Evolutionary conservation across 106 monocot species (phyloP), one percentile per base, ranked within the genome.

Genomic region (Amphibolis antarctica): DNA sequence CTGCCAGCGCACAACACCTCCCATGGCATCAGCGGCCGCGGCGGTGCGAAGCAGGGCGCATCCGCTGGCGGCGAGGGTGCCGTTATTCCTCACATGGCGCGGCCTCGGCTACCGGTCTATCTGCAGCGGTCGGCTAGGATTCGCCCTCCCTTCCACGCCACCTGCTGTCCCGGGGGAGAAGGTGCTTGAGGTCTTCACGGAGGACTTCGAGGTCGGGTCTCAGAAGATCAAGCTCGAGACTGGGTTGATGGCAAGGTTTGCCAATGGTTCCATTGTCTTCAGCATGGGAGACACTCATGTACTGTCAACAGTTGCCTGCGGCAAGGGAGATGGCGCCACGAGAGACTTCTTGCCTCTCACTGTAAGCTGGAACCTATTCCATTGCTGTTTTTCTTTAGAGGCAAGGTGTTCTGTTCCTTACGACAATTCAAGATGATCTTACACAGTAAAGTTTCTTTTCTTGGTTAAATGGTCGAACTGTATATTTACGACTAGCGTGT

Each of bases 341-440:
- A 74, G 79, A 5, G 90, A 87, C 62, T 96, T 96, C 67, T 68
- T 96, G 27, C 96, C 96, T 26, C 89, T 96, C 68, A 96, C 96
- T 18, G 96, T 94, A 89, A 11, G 59, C 19, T 59, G 44, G 5
- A 28, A 42, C 31, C 24, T 27, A 14, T 10, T n/a, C 44, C 12
- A 28, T 28, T 48, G 30, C 29, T 56, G 43, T 64, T 44, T 27
- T 27, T 53, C 29, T 52, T 0, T 1, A 1, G 12, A 4, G 18
- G 9, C 19, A 28, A 44, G 27, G 7, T 71, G 22, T 44, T 53
- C 19, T 70, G 29, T 44, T 7, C 7, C 7, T 36, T n/a, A n/a
- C n/a, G n/a, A n/a, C n/a, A n/a, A n/a, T n/a, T n/a, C n/a, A n/a
- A n/a, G n/a, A n/a, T n/a, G n/a, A n/a, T n/a, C n/a, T n/a, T n/a